Percentiles rank a stretch among this genome's conserved stretches.
These are phyloP conservation scores for Perilla frutescens DNA, from an alignment of 257 asterid genomes.

Conservation along the genomic window DNA sequence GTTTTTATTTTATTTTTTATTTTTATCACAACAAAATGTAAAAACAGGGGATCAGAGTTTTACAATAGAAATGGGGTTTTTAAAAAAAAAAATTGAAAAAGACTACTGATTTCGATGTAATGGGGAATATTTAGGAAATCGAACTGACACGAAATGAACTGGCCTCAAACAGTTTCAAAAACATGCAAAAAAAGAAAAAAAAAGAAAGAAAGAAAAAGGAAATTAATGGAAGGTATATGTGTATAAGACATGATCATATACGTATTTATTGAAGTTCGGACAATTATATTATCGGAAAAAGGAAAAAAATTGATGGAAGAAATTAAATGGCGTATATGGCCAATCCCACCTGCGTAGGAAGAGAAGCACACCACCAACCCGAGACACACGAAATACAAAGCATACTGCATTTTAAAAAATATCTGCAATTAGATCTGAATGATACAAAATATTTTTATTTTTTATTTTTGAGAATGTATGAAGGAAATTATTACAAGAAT, in stretches of 20 bases:
- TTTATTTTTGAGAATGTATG: neutral
- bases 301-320: neutral
- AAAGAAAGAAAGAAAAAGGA: neutral
- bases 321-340: neutral
- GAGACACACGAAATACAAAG: constrained; percentile 89
- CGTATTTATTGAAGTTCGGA: too few species aligned
- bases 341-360: constrained; percentile 84
- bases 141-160: too few species aligned
- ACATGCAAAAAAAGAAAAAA: neutral
- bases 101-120: too few species aligned
- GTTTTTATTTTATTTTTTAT: constrained; percentile 12
- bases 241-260: neutral
- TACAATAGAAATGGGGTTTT: neutral
- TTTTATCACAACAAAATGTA: neutral
- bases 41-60: neutral
- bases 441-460: neutral
- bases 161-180: constrained; percentile 42
- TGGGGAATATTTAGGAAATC: too few species aligned
- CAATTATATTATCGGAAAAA: too few species aligned
- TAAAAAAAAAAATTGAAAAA: neutral
- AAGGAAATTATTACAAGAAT: constrained; percentile 3
- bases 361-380: constrained; percentile 88
- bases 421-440: constrained; percentile 56
- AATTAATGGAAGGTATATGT: too few species aligned
- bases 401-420: constrained; percentile 64